phyloP scores from a whole-genome alignment of 805 yeast genomes.

The Cyberlindnera petersonii region DNA sequence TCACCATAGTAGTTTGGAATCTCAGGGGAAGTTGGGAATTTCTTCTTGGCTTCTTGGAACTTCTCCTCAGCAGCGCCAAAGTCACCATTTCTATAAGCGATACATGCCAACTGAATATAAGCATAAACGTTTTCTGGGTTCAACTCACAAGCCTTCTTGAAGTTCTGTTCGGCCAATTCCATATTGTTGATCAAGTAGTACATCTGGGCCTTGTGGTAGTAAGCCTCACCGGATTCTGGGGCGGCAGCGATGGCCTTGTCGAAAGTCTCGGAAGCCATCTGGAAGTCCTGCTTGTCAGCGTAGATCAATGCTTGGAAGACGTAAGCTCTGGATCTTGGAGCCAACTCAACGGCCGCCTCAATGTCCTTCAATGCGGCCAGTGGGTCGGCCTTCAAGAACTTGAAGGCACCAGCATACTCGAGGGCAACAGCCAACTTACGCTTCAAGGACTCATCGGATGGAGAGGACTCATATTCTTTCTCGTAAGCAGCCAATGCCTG shows the following conservation, averaged over 20 bases:
- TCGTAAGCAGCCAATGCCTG: slow-evolving; percentile 53
- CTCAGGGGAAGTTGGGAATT: slow-evolving; percentile 85
- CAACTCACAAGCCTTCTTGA: slow-evolving; percentile 67
- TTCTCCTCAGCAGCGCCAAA: slow-evolving; percentile 55
- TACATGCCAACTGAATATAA: slow-evolving; percentile 89
- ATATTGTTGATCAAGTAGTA: slow-evolving; percentile 76
- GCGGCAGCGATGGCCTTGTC: slow-evolving; percentile 65
- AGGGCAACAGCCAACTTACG: slow-evolving; percentile 62
- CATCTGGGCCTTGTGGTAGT: slow-evolving; percentile 94
- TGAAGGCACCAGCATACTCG: slow-evolving; percentile 80
- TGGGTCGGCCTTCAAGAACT: slow-evolving; percentile 74
- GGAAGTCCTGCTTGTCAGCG: slow-evolving; percentile 77
- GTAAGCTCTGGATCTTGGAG: slow-evolving; percentile 78
- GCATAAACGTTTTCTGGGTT: slow-evolving; percentile 78
- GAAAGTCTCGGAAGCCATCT: slow-evolving; percentile 66
- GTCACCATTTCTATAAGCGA: slow-evolving; percentile 73
- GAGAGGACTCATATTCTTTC: slow-evolving; percentile 24
- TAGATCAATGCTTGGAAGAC: slow-evolving; percentile 76
- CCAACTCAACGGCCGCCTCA: slow-evolving; percentile 57
- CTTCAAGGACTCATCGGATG: slow-evolving; percentile 27
- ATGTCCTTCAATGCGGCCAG: slow-evolving; percentile 60
- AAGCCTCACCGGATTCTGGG: slow-evolving; percentile 72
- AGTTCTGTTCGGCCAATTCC: slow-evolving; percentile 66
- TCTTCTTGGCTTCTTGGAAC: slow-evolving; percentile 65
- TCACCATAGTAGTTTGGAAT: slow-evolving; percentile 96